Base-by-base conservation (phyloP, 345 rosid species). In the Aegle marmelos region DNA sequence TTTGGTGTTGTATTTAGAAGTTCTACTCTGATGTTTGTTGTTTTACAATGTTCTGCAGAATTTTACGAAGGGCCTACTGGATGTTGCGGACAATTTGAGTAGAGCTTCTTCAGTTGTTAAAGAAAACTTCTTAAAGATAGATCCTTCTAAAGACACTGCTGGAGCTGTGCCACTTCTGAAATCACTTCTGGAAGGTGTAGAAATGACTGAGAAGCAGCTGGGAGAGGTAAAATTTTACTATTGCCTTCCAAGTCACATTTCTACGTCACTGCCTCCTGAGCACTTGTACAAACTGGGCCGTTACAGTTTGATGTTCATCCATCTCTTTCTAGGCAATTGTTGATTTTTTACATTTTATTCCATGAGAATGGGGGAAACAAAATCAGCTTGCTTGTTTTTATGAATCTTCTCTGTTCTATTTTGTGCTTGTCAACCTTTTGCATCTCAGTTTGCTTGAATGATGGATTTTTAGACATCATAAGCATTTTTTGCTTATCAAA, bases 191-290 rank as follows among this genome's bases (percentile, higher is more conserved):
- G 97, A 91, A 83, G 98, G 99, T 60, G 99, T 96, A 82, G 98
- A 92, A 78, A 96, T 94, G 99, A 96, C 99, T 16, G 99, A 94
- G 85, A 96, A 94, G 82, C 98, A 94, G 81, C 89, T 96, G 72
- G 83, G 66, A n/a, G 93, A 89, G 91, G 99, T 94, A 82, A 75
- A 19, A 17, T 31, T 62, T 50, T 62, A 53, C 39, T 8, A 16
- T 71, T 66, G 24, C 34, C 63, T 9, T 22, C 66, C 17, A n/a
- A 36, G 28, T 41, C 48, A 13, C 65, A 21, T 14, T 33, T 58
- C 21, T 9, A 5, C 78, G 6, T 64, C 24, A 22, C 2, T 14
- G 72, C 68, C 36, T 72, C 64, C 68, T 69, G 70, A 37, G 68
- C 5, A 24, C 28, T 4, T 48, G 8, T 62, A 62, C 5, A 22